Base-by-base conservation (phyloP, 192 early-diverging fungal species). In the Entophlyctis luteolus region DNA sequence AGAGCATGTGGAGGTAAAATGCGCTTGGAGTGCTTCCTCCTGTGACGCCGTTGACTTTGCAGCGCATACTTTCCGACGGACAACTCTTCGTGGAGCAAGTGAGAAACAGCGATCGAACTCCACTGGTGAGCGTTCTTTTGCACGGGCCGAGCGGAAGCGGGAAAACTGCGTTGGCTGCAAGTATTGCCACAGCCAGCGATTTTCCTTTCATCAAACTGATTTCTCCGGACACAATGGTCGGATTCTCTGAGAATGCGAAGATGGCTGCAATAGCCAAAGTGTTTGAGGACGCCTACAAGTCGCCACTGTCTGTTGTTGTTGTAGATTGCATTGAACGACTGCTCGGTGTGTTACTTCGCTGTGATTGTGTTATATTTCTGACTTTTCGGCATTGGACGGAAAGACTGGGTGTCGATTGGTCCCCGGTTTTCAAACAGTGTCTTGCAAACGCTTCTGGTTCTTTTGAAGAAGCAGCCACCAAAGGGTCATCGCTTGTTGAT, bases 181-280 rank as follows among this genome's bases (percentile, higher is more conserved):
- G 87, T 2, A 91, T 98, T 49, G 96, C 94, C 4, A 90, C 91
- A 79, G 73, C 83, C 27, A 91, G 88, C 46, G 85, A 92, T 29
- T 99, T 93, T 71, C 96, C 96, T 4, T 98, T 99, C 74, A 91
- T 98, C 75, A 97, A 96, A 77, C 77, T 99, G 35, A 91, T 99
- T 42, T 95, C 95, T 0, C 95, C 96, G 10, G 96, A 98, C 66
- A 81, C 80, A 22, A 95, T 99, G 94, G 87, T 98, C 70, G 96
- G 96, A 22, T 91, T 87, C 70, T 81, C 78, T 0, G 95, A 99
- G 70, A 65, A 79, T 29, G 87, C 92, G 36, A 93, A 93, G 65
- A 89, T 95, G 63, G 82, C 81, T 47, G 78, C 85, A 4, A 96
- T 99, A 72, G 92, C 87, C 81, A 93, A 93, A 67, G 84, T 94